phyloP scores from a whole-genome alignment of 179 eudicot genomes.

The Silene noctiflora region DNA sequence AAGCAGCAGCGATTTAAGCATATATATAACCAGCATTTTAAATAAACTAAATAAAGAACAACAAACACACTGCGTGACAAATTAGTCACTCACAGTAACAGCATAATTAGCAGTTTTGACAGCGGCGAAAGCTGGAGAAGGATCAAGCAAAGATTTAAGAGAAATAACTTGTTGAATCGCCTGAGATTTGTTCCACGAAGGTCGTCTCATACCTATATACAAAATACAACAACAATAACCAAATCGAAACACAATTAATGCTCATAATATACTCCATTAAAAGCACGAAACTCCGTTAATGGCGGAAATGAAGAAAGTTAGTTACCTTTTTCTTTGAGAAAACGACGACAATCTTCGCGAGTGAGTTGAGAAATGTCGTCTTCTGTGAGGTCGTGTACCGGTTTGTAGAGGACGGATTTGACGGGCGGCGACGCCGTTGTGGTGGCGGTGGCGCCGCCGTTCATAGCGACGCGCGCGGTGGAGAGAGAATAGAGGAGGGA shows the following conservation, averaged over 20 bases:
- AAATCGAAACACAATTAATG: background rate
- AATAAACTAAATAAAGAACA: no score
- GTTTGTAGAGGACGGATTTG: slow-evolving; percentile 64
- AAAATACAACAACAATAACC: background rate
- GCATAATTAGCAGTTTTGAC: background rate
- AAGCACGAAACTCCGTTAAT: no score
- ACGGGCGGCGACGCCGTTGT: slow-evolving; percentile 29
- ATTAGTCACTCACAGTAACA: slow-evolving; percentile 7
- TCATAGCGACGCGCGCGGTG: slow-evolving; percentile 28
- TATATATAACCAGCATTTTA: no score
- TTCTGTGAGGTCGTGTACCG: slow-evolving; percentile 72
- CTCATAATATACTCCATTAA: background rate
- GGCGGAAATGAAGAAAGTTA: no score
- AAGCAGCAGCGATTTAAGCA: slow-evolving; percentile 54
- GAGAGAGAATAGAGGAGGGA: no score
- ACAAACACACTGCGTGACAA: background rate
- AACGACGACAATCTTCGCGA: slow-evolving; percentile 96
- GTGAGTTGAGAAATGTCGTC: slow-evolving; percentile 97
- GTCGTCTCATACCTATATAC: slow-evolving; percentile 77
- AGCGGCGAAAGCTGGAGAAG: slow-evolving; percentile 42
- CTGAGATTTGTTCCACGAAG: slow-evolving; percentile 98
- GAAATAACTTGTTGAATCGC: slow-evolving; percentile 95
- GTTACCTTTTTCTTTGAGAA: slow-evolving; percentile 79
- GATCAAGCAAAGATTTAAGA: slow-evolving; percentile 73
- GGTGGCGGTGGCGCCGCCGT: slow-evolving; percentile 27